Percentiles rank a stretch among this genome's conserved stretches.
These are phyloP conservation scores for Thielaviopsis populi DNA, from an alignment of 2,329 filamentous ascomycete genomes.

Conservation along the genomic window DNA sequence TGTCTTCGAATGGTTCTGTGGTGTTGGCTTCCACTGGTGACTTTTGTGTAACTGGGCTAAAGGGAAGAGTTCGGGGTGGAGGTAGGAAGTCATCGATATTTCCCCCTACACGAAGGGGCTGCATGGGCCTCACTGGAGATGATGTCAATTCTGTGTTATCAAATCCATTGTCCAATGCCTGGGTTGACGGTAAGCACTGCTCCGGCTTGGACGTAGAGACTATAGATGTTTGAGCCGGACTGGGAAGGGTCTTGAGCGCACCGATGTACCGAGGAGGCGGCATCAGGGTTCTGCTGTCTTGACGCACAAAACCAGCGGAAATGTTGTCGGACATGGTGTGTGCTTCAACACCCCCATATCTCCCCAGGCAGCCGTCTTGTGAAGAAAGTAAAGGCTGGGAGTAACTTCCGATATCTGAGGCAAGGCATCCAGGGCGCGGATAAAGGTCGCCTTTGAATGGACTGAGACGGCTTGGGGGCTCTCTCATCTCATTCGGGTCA, in stretches of 20 bases:
- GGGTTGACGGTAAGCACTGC: neutral
- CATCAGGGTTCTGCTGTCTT: neutral
- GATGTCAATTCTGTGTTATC: neutral
- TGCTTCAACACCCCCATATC: neutral
- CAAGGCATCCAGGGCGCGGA: neutral
- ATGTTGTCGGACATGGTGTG: neutral
- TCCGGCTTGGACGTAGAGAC: neutral
- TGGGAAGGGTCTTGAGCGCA: neutral
- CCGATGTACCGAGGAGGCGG: neutral
- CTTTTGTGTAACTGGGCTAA: neutral
- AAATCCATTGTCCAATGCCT: neutral
- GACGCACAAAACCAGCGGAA: neutral
- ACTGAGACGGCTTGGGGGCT: neutral
- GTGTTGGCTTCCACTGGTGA: neutral
- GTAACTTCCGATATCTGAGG: neutral
- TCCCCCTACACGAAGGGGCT: neutral
- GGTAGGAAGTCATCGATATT: conserved; percentile 11
- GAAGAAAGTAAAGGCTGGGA: neutral
- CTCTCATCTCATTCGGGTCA: neutral
- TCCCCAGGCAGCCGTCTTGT: neutral
- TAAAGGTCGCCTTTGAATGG: neutral
- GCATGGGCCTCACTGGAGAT: neutral
- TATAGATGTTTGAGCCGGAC: neutral
- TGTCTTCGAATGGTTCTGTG: neutral
- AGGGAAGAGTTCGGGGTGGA: conserved; percentile 14